Evolutionary conservation across 192 early-diverging fungal species (phyloP), one percentile per base, ranked within the genome.

Genomic region (Mycoemilia scoparia): DNA sequence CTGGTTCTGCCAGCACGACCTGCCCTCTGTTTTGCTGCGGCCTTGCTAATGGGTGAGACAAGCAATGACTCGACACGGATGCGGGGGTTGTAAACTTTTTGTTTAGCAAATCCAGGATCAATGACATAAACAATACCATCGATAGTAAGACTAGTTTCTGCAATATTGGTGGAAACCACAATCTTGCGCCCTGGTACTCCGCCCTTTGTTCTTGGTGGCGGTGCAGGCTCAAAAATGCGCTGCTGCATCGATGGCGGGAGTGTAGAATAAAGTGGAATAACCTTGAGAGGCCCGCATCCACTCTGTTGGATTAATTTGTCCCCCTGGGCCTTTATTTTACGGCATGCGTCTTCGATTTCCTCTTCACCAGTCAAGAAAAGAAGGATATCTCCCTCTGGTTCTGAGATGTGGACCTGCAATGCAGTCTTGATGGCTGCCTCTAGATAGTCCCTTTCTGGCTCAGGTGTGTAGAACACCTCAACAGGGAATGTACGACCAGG

Each of bases 91-190:
- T 93, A 99, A 16, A 96, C 88, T 57, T 96, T 96, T 59, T 96
- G 92, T 46, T 99, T 99, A n/a, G 89, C 76, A 45, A 99, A 96
- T 6, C 92, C 96, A 27, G 88, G 87, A 45, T 96, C 96, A 39
- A 99, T 80, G 24, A 96, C 96, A 56, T 96, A 96, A 7, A 96
- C 90, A 36, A 99, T 92, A 44, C 90, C 92, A 52, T 96, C 92
- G 31, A 99, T 96, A 2, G 96, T 99, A 39, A 99, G 66, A 0
- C 85, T 89, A 1, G 96, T 99, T 60, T 96, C 92, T 20, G 96
- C 92, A 53, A 99, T 69, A 49, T 96, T 99, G 14, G 96, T 99
- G 0, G 89, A 90, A 3, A 97, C 77, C 13, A 99, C 83, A 29
- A 87, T 64, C 53, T 99, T 99, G 38, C 96, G 79, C n/a, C 90